Base-by-base conservation (phyloP, 768 basidiomycete species). In the Cyclocybe aegerita region DNA sequence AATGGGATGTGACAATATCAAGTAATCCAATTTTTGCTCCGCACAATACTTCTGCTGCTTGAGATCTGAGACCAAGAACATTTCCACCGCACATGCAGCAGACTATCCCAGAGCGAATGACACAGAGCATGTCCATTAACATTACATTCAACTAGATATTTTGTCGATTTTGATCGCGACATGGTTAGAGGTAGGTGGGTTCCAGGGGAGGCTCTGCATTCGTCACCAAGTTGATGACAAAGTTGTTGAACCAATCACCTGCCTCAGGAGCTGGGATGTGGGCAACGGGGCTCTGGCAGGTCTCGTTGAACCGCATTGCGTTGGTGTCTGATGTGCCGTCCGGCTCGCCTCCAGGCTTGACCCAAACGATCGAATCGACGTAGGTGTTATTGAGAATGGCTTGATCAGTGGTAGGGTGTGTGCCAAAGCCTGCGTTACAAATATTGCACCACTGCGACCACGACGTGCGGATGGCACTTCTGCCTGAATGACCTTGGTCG, bases 291-390 rank as follows among this genome's bases (percentile, higher is more conserved):
- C 51, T 46, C 4, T 47, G 54, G 39, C 67, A 68, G 16, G 54
- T 48, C 7, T 39, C 47, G 52, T 71, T 68, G 46, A 62, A 70
- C 9, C 67, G 54, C 6, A 46, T 39, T 3, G 70, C 55, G 16
- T 60, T 56, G 15, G 62, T 47, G 41, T 72, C 61, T 31, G 60
- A 63, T 1, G 71, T 73, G 16, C 70, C 70, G 43, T 71, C 71
- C 9, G 56, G 63, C 51, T 73, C 66, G 33, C 71, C 70, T 39
- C 67, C 68, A 31, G 71, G 71, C 59, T 72, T 72, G 23, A 67
- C 70, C 71, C 73, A 73, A 23, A 72, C 71, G 46, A 73, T 64
- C 29, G 70, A 64, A 55, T 75, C 73, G 37, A 72, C 63, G 48
- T 58, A 56, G 6, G 62, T 55, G 32, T 67, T 68, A 41, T 60